Conservation (phyloP, 2,329 filamentous ascomycete genomes). For the Colletotrichum limetticola region DNA sequence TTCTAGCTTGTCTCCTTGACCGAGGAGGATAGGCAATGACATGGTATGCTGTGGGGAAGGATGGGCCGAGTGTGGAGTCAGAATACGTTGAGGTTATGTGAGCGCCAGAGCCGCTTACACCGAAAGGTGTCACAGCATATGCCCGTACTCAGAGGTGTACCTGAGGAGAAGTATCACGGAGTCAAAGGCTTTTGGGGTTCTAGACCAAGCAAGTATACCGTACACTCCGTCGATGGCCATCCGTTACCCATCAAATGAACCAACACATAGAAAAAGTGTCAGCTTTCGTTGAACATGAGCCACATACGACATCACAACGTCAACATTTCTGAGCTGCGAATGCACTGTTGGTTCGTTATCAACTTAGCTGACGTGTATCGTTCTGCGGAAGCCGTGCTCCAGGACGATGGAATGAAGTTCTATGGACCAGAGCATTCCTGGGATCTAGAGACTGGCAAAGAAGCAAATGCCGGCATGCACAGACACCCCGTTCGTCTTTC, state of each 20-base stretch:
- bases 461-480: constrained; percentile 12
- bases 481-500: constrained; percentile 19
- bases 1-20: not conserved
- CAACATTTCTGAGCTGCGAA: not conserved
- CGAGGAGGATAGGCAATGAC: not conserved
- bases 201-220: not conserved
- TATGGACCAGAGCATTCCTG: not conserved
- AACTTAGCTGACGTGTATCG: not conserved
- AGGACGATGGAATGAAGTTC: not conserved
- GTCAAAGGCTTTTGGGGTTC: not conserved
- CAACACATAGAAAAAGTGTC: not conserved
- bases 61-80: constrained; percentile 21
- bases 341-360: no score
- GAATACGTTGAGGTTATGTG: constrained; percentile 12
- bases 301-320: not conserved
- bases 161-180: not conserved
- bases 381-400: not conserved
- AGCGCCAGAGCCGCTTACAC: constrained; percentile 13
- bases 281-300: not conserved
- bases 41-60: not conserved
- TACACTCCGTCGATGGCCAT: not conserved
- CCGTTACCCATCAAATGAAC: not conserved
- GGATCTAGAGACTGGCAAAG: not conserved
- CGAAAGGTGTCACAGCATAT: not conserved
- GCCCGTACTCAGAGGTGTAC: not conserved